Base-by-base conservation (phyloP, 306 rosid species). In the Lotus japonicus region DNA sequence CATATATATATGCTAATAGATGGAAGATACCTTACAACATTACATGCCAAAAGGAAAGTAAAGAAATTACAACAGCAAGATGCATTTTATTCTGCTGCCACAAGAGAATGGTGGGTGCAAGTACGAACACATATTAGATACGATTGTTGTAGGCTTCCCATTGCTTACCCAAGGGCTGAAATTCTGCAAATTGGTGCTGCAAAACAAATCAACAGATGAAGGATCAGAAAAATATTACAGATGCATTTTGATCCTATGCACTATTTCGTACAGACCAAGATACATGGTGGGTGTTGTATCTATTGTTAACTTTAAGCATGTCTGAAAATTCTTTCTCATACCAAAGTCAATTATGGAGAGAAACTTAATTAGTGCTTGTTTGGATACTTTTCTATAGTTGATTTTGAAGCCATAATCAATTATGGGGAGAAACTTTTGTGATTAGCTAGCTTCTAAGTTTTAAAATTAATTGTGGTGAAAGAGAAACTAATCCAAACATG, bases 141-240 rank as follows among this genome's bases (percentile, higher is more conserved):
- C 79, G 72, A 68, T 70, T 81, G 90, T 61, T 75, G 86, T 52
- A 80, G 65, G 44, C 77, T 67, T 86, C 88, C 95, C 90, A 87
- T 68, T 48, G 43, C 73, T 82, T 79, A 41, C 87, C 85, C 63
- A 73, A 51, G 68, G 82, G 48, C 60, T 81, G 85, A 62, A 80
- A 65, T 71, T 87, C 88, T 57, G 65, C 81, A 80, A 81, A 87
- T 68, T 82, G 89, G 35, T 87, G 84, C 96, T 87, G 89, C 86
- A 82, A 67, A 64, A 11, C 70, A 64, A 64, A 28, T 2, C 5
- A 1, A 45, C 48, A 63, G 48, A 60, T 13, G 10, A 58, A 36
- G 41, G 6, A 64, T 80, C 74, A 73, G 78, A 58, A 64, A 58
- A 64, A 48, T 46, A 12, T 13, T n/a, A 65, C 61, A 26, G 31